Base-by-base conservation (phyloP, 2,329 filamentous ascomycete species). In the Aspergillus pseudoviridinutans region DNA sequence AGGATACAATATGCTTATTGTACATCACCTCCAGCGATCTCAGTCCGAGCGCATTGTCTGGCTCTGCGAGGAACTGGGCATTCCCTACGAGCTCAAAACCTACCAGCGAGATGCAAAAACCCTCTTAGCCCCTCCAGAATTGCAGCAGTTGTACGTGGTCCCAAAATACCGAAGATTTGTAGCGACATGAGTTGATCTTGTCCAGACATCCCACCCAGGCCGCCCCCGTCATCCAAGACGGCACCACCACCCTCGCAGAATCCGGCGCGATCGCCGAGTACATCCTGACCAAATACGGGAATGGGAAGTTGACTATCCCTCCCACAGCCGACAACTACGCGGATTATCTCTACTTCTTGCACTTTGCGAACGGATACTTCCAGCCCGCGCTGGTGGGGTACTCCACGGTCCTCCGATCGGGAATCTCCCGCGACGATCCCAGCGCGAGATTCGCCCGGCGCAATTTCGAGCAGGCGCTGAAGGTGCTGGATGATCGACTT, bases 11-110 rank as follows among this genome's bases (percentile, higher is more conserved):
- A 35, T 35, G 32, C 32, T 35, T 17, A 35, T 7, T 35, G 32
- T 35, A 7, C 82, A 85, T 65, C 82, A 85, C 63, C 79, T 85
- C n/a, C 74, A 78, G 49, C 64, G 77, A 68, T 85, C 83, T 10
- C 84, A 88, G 68, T 87, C 84, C 38, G 85, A 88, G 68, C 84
- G 86, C 44, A 78, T 88, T 53, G 73, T 82, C 65, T 88, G 83
- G 80, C 80, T 88, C 49, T 84, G 84, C 68, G 86, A 89, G 69
- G 86, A 89, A 69, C 81, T 88, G 20, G 70, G 72, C 50, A 71
- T 89, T 53, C 67, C 75, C 2, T 88, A 88, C 67, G 66, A 74
- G 1, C 70, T 84, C 10, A 74, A 75, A 56, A 71, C 73, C 44
- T 77, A 84, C 74, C 58, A 75, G 52, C 79, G 81, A 47, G 66